These are phyloP conservation scores for Aspergillus avenaceus DNA, from an alignment of 495 filamentous ascomycete genomes.

Conservation along the genomic window DNA sequence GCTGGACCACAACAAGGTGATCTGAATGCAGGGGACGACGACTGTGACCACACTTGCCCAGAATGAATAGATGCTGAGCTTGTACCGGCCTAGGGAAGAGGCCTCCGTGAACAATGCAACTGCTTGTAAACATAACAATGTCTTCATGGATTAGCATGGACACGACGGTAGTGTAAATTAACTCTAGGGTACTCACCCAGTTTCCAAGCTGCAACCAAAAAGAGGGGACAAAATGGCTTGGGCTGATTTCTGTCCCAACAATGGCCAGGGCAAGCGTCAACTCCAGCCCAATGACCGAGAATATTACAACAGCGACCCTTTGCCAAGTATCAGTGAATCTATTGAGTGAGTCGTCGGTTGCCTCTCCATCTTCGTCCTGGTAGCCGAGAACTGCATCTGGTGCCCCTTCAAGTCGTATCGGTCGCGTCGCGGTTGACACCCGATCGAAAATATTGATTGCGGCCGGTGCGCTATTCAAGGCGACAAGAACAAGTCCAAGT, in stretches of 20 bases:
- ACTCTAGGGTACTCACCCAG: constrained; percentile 27
- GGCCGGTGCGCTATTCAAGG: neutral
- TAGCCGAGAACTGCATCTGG: constrained; percentile 15
- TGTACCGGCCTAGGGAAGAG: constrained; percentile 25
- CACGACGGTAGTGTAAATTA: neutral
- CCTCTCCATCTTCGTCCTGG: constrained; percentile 20
- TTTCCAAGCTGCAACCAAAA: constrained; percentile 32
- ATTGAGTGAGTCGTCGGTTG: constrained; percentile 9
- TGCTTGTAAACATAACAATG: constrained; percentile 26
- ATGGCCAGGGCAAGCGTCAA: constrained; percentile 19
- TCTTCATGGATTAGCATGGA: constrained; percentile 13
- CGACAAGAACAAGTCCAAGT: neutral
- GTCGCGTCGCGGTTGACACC: neutral
- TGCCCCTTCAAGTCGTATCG: constrained; percentile 17
- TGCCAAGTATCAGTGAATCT: constrained; percentile 16
- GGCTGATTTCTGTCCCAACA: neutral
- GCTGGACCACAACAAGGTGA: constrained; percentile 13
- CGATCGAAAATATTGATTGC: neutral
- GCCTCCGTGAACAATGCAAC: constrained; percentile 33
- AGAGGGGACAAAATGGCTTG: constrained; percentile 5
- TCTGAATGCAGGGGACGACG: constrained; percentile 13
- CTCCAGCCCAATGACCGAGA: constrained; percentile 11
- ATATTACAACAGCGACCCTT: constrained; percentile 5
- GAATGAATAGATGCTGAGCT: constrained; percentile 26
- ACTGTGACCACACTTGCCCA: constrained; percentile 24